Conservation (phyloP, 495 filamentous ascomycete species). For the Penicillium nucicola region DNA sequence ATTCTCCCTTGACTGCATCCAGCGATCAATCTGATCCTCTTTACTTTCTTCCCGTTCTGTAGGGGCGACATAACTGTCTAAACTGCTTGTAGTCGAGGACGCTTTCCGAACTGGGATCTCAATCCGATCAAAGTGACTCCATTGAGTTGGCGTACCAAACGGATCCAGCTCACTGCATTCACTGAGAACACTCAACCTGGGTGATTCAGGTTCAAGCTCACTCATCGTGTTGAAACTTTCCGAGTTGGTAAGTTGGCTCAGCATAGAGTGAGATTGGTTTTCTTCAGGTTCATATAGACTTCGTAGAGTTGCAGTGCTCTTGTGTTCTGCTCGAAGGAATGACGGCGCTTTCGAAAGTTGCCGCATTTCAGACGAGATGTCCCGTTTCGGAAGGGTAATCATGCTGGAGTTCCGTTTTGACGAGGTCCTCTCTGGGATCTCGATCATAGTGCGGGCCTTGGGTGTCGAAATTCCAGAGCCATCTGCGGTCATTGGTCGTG, state of each 20-base stretch:
- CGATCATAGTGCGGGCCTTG: constrained; percentile 23
- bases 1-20: constrained; percentile 27
- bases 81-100: constrained; percentile 10
- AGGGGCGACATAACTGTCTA: constrained; percentile 16
- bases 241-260: constrained; percentile 33
- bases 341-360: constrained; percentile 56
- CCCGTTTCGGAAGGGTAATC: constrained; percentile 8
- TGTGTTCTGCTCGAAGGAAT: constrained; percentile 60
- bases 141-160: constrained; percentile 38
- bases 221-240: constrained; percentile 37
- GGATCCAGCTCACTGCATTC: constrained; percentile 75
- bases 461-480: constrained; percentile 24
- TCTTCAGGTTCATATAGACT: constrained; percentile 56
- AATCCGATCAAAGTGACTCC: constrained; percentile 27
- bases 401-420: constrained; percentile 27
- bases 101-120: constrained; percentile 32
- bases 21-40: constrained; percentile 24
- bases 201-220: constrained; percentile 47
- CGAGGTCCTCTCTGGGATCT: constrained; percentile 41
- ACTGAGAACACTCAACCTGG: constrained; percentile 71
- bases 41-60: constrained; percentile 15
- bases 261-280: constrained; percentile 32
- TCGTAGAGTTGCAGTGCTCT: constrained; percentile 62
- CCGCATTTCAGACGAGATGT: constrained; percentile 25
- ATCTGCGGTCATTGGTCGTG: constrained; percentile 21